Evolutionary conservation across 2,329 filamentous ascomycete genomes (phyloP).

Genomic region (Stemphylium vesicarium): DNA sequence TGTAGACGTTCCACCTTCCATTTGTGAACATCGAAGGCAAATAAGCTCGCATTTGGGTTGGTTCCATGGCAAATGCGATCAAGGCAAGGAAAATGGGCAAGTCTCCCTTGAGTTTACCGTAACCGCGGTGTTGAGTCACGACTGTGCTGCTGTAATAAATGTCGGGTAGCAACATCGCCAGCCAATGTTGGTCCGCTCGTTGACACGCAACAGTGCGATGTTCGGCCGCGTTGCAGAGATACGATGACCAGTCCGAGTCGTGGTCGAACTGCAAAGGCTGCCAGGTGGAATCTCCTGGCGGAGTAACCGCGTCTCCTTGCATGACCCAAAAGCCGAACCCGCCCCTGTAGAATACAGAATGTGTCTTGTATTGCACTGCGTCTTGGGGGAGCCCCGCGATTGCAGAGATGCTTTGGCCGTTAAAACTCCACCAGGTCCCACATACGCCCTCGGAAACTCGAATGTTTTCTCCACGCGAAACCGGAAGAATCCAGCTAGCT

Average conservation of each 20-base stretch:
- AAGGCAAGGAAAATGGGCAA: slow-evolving; percentile 43
- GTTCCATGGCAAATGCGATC: slow-evolving; percentile 32
- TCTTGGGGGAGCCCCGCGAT: not conserved
- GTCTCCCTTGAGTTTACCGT: slow-evolving; percentile 36
- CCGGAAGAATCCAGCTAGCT: slow-evolving; percentile 26
- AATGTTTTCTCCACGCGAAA: slow-evolving; percentile 4
- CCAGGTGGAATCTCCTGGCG: slow-evolving; percentile 16
- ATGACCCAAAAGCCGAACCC: slow-evolving; percentile 34
- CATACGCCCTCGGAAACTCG: slow-evolving; percentile 13
- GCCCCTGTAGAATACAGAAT: slow-evolving; percentile 28
- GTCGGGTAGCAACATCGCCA: slow-evolving; percentile 30
- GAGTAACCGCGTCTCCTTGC: slow-evolving; percentile 18
- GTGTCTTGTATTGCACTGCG: slow-evolving; percentile 11
- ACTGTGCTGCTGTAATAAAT: slow-evolving; percentile 18
- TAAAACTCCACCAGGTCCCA: slow-evolving; percentile 23
- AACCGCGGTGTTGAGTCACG: not conserved
- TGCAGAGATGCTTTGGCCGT: slow-evolving; percentile 16
- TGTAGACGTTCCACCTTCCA: slow-evolving; percentile 22
- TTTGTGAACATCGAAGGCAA: slow-evolving; percentile 26
- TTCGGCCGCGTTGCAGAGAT: slow-evolving; percentile 28
- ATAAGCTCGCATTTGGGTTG: slow-evolving; percentile 6
- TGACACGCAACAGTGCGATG: slow-evolving; percentile 17
- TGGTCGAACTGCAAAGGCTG: slow-evolving; percentile 33
- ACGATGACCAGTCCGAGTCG: slow-evolving; percentile 22
- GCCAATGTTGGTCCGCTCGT: slow-evolving; percentile 22